Evolutionary conservation across 225 moss, liverwort and hornwort genomes (phyloP), one percentile per base, ranked within the genome.

Genomic region (Lunularia cruciata): DNA sequence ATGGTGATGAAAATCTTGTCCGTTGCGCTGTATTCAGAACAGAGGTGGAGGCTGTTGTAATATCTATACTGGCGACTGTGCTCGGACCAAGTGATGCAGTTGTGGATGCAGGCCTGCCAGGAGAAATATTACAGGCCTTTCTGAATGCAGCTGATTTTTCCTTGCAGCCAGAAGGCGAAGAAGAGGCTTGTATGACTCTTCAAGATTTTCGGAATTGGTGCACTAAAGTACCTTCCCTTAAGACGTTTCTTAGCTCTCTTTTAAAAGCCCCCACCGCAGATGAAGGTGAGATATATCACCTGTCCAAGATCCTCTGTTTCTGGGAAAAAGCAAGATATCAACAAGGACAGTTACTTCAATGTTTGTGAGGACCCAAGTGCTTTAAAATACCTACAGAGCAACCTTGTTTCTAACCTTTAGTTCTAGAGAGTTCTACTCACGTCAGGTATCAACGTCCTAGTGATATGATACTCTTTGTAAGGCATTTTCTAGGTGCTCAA

Each of bases 21-120:
- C 18, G 47, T 73, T 26, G 35, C 33, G 48, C 16, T 57, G 63
- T 60, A 61, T 83, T 74, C 91, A 94, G 93, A 86, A 64, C 88
- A 76, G 98, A 98, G 75, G 74, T 91, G 76, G 98, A 98, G 78
- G 89, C 85, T 63, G 93, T 93, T 28, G 70, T 98, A 3, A 68
- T 86, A 65, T 93, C 93, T 6, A 75, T 86, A 26, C 54, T 98
- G 83, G 85, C 88, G 80, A 98, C 98, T 22, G 98, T 93, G 16
- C 78, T 89, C 63, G 93, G 86, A 46, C 83, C 93, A 48, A 89
- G 82, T 27, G 84, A 89, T 43, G 81, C 84, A 73, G 83, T 86
- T 57, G 84, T 77, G 28, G 83, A 82, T 75, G 86, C 84, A 47
- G 80, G 82, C 75, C 76, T 89, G 62, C 84, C 88, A 23, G 98